Evolutionary conservation across 257 asterid genomes (phyloP).

Genomic region (Scutellaria galericulata): DNA sequence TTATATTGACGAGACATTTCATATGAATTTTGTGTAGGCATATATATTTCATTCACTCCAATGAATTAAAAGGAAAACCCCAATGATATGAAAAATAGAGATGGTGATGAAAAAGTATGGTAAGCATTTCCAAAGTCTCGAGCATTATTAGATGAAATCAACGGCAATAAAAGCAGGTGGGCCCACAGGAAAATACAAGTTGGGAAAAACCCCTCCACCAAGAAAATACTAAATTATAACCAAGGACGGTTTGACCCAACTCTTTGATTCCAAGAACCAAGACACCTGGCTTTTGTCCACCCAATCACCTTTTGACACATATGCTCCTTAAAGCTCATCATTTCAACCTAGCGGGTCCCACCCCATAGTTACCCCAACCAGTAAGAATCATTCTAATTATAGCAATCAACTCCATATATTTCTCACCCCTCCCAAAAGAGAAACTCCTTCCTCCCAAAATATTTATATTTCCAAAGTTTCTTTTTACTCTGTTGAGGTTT

Average conservation of each 20-base stretch:
- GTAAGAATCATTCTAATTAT: slow-evolving; percentile 34
- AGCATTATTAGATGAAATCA: slow-evolving; percentile 36
- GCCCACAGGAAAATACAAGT: slow-evolving; percentile 37
- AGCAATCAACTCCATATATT: neutral
- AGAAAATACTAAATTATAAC: slow-evolving; percentile 42
- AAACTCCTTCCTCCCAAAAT: no score
- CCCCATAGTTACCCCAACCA: slow-evolving; percentile 42
- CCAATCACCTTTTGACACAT: slow-evolving; percentile 41
- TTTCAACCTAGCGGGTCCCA: slow-evolving; percentile 22
- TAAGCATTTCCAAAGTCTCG: slow-evolving; percentile 6
- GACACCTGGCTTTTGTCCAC: slow-evolving; percentile 39
- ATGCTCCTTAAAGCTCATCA: neutral
- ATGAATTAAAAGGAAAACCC: neutral
- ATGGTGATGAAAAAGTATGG: slow-evolving; percentile 17
- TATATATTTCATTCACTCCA: no score
- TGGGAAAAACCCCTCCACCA: slow-evolving; percentile 56
- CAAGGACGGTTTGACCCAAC: slow-evolving; percentile 54
- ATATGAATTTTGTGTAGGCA: no score
- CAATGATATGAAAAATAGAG: slow-evolving; percentile 15
- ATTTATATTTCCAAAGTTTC: no score
- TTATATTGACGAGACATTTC: no score
- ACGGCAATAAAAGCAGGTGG: slow-evolving; percentile 33
- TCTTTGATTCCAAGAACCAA: slow-evolving; percentile 44
- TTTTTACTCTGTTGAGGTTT: no score
- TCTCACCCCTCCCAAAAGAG: no score